Conservation (phyloP, 805 yeast genomes). For the Lipomyces anomalus region DNA sequence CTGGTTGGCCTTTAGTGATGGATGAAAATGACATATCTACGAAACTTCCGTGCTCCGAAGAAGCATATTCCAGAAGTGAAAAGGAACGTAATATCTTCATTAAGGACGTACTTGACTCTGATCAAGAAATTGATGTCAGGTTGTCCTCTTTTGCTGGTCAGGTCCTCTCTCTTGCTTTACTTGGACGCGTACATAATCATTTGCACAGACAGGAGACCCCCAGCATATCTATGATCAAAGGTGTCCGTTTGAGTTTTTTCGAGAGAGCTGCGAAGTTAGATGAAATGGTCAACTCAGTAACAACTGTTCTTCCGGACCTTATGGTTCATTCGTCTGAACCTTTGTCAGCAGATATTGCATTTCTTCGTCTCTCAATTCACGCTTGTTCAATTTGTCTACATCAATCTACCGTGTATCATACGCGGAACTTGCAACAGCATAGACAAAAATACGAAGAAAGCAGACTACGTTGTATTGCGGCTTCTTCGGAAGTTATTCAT, state of each 20-base stretch:
- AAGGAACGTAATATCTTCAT: slow-evolving; percentile 6
- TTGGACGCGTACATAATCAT: slow-evolving; percentile 15
- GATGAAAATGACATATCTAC: slow-evolving; percentile 23
- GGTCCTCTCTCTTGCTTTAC: slow-evolving; percentile 1
- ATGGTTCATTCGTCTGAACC: slow-evolving; percentile 6
- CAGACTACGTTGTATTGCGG: slow-evolving; percentile 7
- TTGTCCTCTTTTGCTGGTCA: slow-evolving; percentile 9
- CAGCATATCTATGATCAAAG: background rate
- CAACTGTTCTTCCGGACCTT: slow-evolving; percentile 8
- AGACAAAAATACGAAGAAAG: slow-evolving; percentile 5
- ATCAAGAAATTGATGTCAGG: background rate
- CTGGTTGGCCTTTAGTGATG: slow-evolving; percentile 28
- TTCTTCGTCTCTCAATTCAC: slow-evolving; percentile 8
- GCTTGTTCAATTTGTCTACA: slow-evolving; percentile 2
- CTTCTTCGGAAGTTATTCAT: slow-evolving; percentile 14
- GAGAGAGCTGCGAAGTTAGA: slow-evolving; percentile 9
- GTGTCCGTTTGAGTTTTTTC: slow-evolving; percentile 5
- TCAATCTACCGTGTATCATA: slow-evolving; percentile 11
- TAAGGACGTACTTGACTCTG: slow-evolving; percentile 4
- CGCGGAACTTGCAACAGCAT: background rate
- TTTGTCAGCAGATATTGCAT: slow-evolving; percentile 4
- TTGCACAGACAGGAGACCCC: slow-evolving; percentile 13
- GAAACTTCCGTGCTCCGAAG: slow-evolving; percentile 29
- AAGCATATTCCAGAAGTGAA: slow-evolving; percentile 4
- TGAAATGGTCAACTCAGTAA: slow-evolving; percentile 5